phyloP scores from a whole-genome alignment of 2,329 filamentous ascomycete genomes.

The Podosphaera leucotricha region DNA sequence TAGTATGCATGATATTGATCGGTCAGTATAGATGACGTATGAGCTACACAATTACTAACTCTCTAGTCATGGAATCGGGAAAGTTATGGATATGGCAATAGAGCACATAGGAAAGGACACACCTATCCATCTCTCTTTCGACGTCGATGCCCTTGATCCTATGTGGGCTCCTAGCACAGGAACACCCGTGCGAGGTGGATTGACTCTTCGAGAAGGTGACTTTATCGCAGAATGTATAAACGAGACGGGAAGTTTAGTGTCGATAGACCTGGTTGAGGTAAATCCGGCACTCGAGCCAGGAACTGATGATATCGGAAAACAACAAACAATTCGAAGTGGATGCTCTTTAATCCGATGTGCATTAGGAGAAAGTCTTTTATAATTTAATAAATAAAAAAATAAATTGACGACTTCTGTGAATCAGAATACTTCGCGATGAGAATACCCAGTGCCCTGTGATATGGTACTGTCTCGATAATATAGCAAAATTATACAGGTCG shows the following conservation, averaged over 20 bases:
- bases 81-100: conserved; percentile 94
- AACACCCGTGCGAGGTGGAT: conserved; percentile 75
- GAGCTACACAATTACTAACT: background rate
- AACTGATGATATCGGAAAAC: conserved; percentile 34
- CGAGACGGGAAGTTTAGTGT: conserved; percentile 53
- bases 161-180: conserved; percentile 93
- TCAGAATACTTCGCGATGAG: too few relatives aligned
- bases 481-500: too few relatives aligned
- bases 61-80: conserved; percentile 69
- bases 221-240: conserved; percentile 84
- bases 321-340: conserved; percentile 73
- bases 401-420: too few relatives aligned
- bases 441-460: too few relatives aligned
- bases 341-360: conserved; percentile 82
- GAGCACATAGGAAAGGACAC: conserved; percentile 86
- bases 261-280: conserved; percentile 64
- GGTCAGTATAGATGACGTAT: conserved; percentile 24
- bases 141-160: conserved; percentile 88
- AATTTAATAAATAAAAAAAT: conserved; percentile 4
- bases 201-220: conserved; percentile 87
- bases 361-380: conserved; percentile 75
- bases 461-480: too few relatives aligned
- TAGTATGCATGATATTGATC: conserved; percentile 94
- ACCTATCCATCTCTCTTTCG: conserved; percentile 90
- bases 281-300: conserved; percentile 46